These are phyloP conservation scores for Claviceps purpurea DNA, from an alignment of 2,329 filamentous ascomycete genomes.

Conservation along the genomic window DNA sequence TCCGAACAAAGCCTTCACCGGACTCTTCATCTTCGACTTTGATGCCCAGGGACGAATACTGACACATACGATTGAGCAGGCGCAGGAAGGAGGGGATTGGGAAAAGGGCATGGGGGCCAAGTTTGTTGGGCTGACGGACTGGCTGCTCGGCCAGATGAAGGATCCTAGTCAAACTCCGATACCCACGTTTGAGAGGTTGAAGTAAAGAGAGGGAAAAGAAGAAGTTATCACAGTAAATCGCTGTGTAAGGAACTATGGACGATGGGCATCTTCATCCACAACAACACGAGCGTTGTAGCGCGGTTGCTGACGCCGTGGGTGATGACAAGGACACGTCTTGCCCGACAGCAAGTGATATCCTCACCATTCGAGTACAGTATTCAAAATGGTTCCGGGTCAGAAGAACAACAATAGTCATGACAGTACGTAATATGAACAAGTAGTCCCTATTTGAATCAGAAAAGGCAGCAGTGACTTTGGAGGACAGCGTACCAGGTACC, in stretches of 20 bases:
- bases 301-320: no score
- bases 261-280: no score
- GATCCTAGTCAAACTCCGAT: conserved; percentile 18
- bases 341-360: neutral
- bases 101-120: conserved; percentile 68
- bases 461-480: no score
- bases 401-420: no score
- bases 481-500: no score
- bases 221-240: neutral
- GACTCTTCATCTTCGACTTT: conserved; percentile 92
- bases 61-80: conserved; percentile 88
- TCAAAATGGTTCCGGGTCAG: no score
- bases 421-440: no score
- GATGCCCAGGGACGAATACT: conserved; percentile 72
- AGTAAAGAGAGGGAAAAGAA: conserved; percentile 5
- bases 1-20: conserved; percentile 67
- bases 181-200: conserved; percentile 22
- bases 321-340: neutral
- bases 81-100: conserved; percentile 70
- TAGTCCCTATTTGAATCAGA: no score
- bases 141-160: conserved; percentile 68
- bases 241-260: no score
- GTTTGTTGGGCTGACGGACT: conserved; percentile 86
- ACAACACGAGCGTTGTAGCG: no score
- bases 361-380: no score